Evolutionary conservation across 2,329 filamentous ascomycete species (phyloP).

Genomic region (Eutypella sp.): DNA sequence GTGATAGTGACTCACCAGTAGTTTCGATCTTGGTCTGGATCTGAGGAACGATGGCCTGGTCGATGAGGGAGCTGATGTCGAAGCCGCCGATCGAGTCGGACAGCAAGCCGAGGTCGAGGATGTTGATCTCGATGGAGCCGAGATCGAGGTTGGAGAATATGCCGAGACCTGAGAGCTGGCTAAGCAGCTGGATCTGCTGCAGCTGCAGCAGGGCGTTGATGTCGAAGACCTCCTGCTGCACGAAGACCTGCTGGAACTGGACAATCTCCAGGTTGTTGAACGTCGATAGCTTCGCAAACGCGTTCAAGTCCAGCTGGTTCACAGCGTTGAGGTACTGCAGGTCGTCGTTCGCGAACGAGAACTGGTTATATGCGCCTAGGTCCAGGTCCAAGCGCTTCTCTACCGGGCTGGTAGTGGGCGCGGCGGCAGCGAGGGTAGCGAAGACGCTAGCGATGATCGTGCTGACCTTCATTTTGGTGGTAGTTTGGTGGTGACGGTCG

Average conservation of each 20-base stretch:
- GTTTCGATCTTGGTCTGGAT: slow-evolving; percentile 27
- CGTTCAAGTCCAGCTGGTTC: slow-evolving; percentile 25
- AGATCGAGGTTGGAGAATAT: slow-evolving; percentile 43
- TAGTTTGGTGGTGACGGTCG: slow-evolving; percentile 6
- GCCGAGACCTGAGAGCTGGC: slow-evolving; percentile 34
- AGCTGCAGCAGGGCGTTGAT: slow-evolving; percentile 42
- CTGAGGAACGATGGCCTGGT: slow-evolving; percentile 22
- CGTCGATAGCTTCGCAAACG: slow-evolving; percentile 30
- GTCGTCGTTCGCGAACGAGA: slow-evolving; percentile 30
- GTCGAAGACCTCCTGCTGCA: slow-evolving; percentile 42
- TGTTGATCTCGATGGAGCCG: slow-evolving; percentile 37
- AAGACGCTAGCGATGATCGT: slow-evolving; percentile 40
- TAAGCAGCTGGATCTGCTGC: slow-evolving; percentile 26
- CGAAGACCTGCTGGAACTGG: slow-evolving; percentile 33
- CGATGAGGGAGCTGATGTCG: slow-evolving; percentile 28
- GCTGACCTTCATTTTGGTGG: slow-evolving; percentile 45
- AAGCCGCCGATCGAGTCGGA: slow-evolving; percentile 25
- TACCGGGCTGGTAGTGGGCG: slow-evolving; percentile 27
- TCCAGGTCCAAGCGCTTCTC: slow-evolving; percentile 25
- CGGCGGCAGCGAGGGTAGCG: slow-evolving; percentile 39
- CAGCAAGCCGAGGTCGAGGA: slow-evolving; percentile 36
- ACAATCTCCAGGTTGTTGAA: slow-evolving; percentile 30
- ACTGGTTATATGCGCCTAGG: slow-evolving; percentile 29
- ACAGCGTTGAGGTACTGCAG: slow-evolving; percentile 30
- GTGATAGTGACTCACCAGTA: slow-evolving; percentile 11